Base-by-base conservation (phyloP, 257 asterid genomes). In the Primulina huaijiensis region DNA sequence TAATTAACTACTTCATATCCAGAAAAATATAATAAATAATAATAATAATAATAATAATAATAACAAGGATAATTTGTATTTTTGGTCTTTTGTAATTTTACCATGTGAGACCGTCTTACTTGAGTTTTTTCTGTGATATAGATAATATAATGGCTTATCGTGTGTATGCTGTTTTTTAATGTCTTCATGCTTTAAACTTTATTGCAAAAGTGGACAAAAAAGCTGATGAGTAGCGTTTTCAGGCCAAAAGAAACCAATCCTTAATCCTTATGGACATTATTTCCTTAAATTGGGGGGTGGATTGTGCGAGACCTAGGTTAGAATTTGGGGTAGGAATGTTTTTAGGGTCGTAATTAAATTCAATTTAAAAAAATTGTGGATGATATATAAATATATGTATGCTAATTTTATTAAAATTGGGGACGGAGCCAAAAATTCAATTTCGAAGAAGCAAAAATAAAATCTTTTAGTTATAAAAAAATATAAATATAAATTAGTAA, bases 201-300 rank as follows among this genome's bases (percentile, higher is more conserved):
- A 74, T 78, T 60, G 76, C 74, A 83, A 87, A 84, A 88, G 80
- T 79, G 88, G 86, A 81, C 30, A 78, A 74, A 70, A 86, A 86
- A 82, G 87, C 71, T 76, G 87, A 85, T 82, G 82, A 87, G 74
- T 79, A 81, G 82, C 76, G 83, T 84, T 84, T 79, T 79, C 87
- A 72, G 82, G 83, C 87, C 87, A 77, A 74, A 83, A 80, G 6
- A 33, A 82, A 81, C 79, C 75, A 81, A 79, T 76, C 75, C 67
- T 61, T 71, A 79, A 77, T 76, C 75, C 67, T 58, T 71, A 69
- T 80, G 84, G 82, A 78, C 62, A 74, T 77, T 72, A 76, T 75
- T 79, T 85, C 30, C 82, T 81, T 73, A 77, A 75, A 80, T 83
- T 83, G 57, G 57, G 57, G 79, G 79, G 72, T 68, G 34, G 43